phyloP scores from a whole-genome alignment of 2,329 filamentous ascomycete genomes.

The Nannizzia gypsea region DNA sequence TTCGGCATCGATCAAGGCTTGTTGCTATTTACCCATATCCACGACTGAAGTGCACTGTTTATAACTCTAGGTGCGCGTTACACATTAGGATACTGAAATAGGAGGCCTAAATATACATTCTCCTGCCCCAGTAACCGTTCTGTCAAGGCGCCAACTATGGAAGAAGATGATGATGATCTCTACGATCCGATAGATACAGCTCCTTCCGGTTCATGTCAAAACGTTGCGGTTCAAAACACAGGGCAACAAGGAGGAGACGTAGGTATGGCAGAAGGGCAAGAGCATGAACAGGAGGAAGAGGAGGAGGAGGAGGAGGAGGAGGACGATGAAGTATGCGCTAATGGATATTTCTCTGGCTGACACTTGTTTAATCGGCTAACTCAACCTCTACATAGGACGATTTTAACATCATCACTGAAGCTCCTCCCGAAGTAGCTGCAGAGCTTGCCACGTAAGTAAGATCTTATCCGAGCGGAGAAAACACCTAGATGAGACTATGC shows the following conservation, averaged over 20 bases:
- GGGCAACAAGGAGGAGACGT: conserved; percentile 19
- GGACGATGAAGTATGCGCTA: conserved; percentile 28
- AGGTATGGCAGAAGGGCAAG: conserved; percentile 27
- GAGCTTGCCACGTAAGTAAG: conserved; percentile 17
- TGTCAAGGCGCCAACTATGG: conserved; percentile 22
- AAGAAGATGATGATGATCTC: conserved; percentile 39
- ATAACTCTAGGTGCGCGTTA: background rate
- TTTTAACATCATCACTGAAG: conserved; percentile 40
- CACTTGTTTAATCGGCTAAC: background rate
- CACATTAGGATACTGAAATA: background rate
- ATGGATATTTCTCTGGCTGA: too few relatives aligned
- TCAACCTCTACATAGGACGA: conserved; percentile 28
- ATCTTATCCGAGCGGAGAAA: background rate
- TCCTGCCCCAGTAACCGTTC: too few relatives aligned
- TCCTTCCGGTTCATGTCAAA: conserved; percentile 23
- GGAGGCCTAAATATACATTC: background rate
- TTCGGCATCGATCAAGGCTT: too few relatives aligned
- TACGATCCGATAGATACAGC: conserved; percentile 33
- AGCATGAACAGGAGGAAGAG: conserved; percentile 31
- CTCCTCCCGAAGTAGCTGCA: conserved; percentile 31
- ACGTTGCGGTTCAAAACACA: conserved; percentile 18
- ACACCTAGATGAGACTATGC: conserved; percentile 9
- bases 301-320: conserved; percentile 23
- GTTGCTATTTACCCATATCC: too few relatives aligned
- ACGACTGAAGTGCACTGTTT: too few relatives aligned